These are phyloP conservation scores for Cucumis cinereus DNA, from an alignment of 306 rosid genomes.

Conservation along the genomic window DNA sequence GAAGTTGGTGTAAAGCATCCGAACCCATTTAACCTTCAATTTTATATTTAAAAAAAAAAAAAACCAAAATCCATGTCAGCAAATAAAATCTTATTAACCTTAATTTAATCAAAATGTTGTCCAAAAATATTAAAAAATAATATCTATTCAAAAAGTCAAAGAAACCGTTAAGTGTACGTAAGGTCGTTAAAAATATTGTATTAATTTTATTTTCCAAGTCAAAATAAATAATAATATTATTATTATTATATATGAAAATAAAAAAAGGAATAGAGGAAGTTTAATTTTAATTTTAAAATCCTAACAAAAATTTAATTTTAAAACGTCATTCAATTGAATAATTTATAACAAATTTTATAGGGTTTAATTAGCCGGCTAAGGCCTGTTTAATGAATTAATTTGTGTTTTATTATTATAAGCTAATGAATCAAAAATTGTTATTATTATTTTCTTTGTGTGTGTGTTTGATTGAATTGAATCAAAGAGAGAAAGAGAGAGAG, in stretches of 20 bases:
- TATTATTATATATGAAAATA: too few relatives aligned
- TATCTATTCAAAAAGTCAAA: neutral
- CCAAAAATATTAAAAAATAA: neutral
- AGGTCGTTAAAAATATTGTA: neutral
- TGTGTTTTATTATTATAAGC: neutral
- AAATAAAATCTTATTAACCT: neutral
- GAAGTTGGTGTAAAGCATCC: conserved; percentile 50
- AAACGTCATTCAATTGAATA: neutral
- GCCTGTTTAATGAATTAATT: neutral
- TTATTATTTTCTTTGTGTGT: neutral
- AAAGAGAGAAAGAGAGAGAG: neutral
- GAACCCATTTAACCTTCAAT: conserved; percentile 56
- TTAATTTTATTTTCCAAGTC: too few relatives aligned
- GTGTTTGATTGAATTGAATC: neutral
- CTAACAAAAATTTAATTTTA: neutral
- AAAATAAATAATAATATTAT: too few relatives aligned
- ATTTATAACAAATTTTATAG: neutral
- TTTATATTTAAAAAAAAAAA: neutral
- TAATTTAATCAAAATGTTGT: neutral
- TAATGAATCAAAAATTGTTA: neutral
- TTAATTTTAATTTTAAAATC: neutral
- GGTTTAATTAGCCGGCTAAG: neutral
- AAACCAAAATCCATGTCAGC: neutral
- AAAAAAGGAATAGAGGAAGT: neutral
- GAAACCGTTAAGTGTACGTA: neutral